These are phyloP conservation scores for Tetracentron sinense DNA, from an alignment of 164 flowering plant species.

Conservation along the genomic window DNA sequence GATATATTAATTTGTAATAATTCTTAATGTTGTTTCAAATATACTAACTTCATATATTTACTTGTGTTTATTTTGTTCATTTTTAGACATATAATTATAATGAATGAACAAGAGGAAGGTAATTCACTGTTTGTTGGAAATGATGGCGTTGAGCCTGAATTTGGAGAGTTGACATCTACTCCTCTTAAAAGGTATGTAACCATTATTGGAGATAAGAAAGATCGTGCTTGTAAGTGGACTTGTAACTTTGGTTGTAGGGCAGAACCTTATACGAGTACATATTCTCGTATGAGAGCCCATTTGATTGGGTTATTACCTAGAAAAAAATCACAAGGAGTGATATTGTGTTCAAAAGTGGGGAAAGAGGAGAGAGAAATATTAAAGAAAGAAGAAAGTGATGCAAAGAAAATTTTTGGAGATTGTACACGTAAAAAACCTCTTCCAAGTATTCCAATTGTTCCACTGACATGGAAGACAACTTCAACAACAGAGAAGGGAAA, in stretches of 20 bases:
- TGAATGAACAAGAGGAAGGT: too few relatives aligned
- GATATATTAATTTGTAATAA: too few relatives aligned
- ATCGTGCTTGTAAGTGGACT: background rate
- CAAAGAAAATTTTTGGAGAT: background rate
- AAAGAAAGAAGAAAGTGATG: background rate
- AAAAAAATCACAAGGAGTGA: background rate
- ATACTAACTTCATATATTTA: too few relatives aligned
- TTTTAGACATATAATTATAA: too few relatives aligned
- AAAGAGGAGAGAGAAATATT: slow-evolving; percentile 14
- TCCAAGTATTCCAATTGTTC: background rate
- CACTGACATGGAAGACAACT: background rate
- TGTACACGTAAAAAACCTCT: background rate
- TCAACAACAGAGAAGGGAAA: background rate
- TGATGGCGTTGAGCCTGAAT: too few relatives aligned
- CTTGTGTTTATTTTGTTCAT: too few relatives aligned
- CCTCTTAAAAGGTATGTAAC: background rate
- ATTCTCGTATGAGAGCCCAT: background rate
- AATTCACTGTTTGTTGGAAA: too few relatives aligned
- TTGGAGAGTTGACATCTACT: background rate
- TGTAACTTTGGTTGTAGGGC: background rate
- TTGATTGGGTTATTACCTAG: slow-evolving; percentile 9
- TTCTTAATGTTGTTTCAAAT: too few relatives aligned
- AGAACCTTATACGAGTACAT: background rate
- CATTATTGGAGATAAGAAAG: background rate
- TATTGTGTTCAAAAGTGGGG: slow-evolving; percentile 7